Percentiles rank a stretch among this genome's conserved stretches.
These are phyloP conservation scores for Sporisorium graminicola DNA, from an alignment of 1,284 basidiomycete species.

Conservation along the genomic window DNA sequence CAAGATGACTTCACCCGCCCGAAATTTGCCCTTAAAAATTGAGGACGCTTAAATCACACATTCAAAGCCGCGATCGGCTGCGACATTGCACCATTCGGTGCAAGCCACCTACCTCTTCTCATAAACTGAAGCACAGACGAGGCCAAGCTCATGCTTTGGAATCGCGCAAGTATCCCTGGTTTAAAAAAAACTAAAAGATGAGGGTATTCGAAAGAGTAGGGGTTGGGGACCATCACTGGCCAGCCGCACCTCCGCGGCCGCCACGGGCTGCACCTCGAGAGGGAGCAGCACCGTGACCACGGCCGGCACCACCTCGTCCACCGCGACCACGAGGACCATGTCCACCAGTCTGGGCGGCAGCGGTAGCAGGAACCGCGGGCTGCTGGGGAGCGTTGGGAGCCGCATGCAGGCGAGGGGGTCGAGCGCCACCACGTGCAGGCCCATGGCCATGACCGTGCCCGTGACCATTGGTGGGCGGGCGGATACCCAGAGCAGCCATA, in stretches of 20 bases:
- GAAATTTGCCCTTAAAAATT: neutral
- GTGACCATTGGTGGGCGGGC: conserved; percentile 29
- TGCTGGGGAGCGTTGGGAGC: conserved; percentile 13
- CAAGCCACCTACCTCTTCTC: too few species aligned
- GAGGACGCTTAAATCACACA: neutral
- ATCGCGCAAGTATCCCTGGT: too few species aligned
- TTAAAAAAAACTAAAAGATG: too few species aligned
- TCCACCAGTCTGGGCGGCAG: conserved; percentile 9
- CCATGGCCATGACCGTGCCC: conserved; percentile 20
- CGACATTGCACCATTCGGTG: too few species aligned
- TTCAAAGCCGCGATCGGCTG: too few species aligned
- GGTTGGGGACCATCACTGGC: conserved; percentile 9
- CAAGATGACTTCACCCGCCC: conserved; percentile 5
- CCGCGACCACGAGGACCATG: conserved; percentile 30
- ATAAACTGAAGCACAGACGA: too few species aligned
- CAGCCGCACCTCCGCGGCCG: conserved; percentile 22
- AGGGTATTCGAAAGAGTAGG: neutral
- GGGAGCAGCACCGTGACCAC: conserved; percentile 1
- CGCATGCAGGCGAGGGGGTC: conserved; percentile 19
- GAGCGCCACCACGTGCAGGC: conserved; percentile 32
- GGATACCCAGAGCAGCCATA: conserved; percentile 52
- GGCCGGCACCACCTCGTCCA: conserved; percentile 22
- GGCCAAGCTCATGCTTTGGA: too few species aligned
- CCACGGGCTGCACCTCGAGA: conserved; percentile 14
- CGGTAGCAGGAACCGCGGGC: conserved; percentile 8